These are phyloP conservation scores for Mariannaea sp. DNA, from an alignment of 2,329 filamentous ascomycete genomes.

Conservation along the genomic window DNA sequence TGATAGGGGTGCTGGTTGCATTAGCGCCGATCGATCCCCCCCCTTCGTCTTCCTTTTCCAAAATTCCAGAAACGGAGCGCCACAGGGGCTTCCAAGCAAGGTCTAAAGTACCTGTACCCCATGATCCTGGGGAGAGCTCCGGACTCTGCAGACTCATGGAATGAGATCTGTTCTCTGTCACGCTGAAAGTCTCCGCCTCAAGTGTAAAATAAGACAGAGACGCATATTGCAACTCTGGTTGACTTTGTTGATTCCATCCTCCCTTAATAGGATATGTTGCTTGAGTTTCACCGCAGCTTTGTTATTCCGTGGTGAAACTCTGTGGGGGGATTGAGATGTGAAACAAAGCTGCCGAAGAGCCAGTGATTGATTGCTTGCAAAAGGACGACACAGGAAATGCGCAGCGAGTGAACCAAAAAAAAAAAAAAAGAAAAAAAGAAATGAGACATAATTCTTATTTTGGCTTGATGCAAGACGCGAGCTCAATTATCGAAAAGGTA, in stretches of 20 bases:
- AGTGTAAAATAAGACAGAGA: slow-evolving; percentile 5
- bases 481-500: background rate
- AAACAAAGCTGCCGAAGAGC: background rate
- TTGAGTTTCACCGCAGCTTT: slow-evolving; percentile 9
- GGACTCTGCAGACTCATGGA: slow-evolving; percentile 3
- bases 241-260: slow-evolving; percentile 6
- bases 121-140: too few species aligned
- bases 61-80: slow-evolving; percentile 34
- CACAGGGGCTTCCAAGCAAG: slow-evolving; percentile 21
- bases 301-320: slow-evolving; percentile 8
- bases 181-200: background rate
- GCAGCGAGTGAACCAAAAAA: background rate
- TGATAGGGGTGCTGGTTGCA: slow-evolving; percentile 35
- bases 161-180: background rate
- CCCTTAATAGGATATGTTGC: background rate
- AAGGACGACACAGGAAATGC: background rate
- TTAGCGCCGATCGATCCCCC: slow-evolving; percentile 43
- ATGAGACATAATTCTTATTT: too few species aligned
- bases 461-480: background rate
- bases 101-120: slow-evolving; percentile 17
- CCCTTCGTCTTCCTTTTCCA: slow-evolving; percentile 23
- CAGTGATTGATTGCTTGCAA: slow-evolving; percentile 1
- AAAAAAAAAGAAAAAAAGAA: too few species aligned
- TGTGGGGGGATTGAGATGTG: slow-evolving; percentile 1
- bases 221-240: background rate